These are phyloP conservation scores for Clausena lansium DNA, from an alignment of 345 rosid species.

Conservation along the genomic window DNA sequence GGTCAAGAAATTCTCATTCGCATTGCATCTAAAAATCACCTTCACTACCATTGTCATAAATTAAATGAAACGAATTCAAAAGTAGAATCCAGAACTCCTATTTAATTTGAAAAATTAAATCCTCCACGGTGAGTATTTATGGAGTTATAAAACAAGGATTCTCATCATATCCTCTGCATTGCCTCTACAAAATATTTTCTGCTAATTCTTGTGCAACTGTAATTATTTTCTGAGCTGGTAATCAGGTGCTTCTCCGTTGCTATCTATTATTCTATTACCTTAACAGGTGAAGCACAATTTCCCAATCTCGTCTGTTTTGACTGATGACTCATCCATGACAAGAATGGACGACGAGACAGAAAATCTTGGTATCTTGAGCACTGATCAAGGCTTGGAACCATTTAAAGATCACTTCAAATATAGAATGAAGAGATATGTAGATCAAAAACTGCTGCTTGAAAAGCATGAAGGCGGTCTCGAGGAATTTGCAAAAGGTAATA, in stretches of 20 bases:
- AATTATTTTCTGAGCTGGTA: background rate
- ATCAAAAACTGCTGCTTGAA: constrained; percentile 55
- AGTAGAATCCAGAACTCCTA: background rate
- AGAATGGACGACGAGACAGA: constrained; percentile 34
- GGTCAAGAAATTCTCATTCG: too few species aligned
- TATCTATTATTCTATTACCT: background rate
- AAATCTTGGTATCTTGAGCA: constrained; percentile 41
- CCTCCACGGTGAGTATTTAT: background rate
- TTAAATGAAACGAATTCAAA: background rate
- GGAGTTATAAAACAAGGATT: background rate
- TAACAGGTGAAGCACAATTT: constrained; percentile 24
- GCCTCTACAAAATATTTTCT: background rate
- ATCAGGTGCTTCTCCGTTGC: background rate
- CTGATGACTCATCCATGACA: constrained; percentile 42
- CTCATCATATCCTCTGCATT: background rate
- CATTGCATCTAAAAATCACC: too few species aligned
- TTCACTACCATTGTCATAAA: background rate
- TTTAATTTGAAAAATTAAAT: background rate
- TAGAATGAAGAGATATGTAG: constrained; percentile 47
- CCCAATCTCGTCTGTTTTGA: constrained; percentile 41
- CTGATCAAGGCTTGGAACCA: constrained; percentile 51
- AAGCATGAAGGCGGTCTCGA: constrained; percentile 65
- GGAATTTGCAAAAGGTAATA: constrained; percentile 64
- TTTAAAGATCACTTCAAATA: constrained; percentile 63
- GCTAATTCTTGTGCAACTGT: background rate